Percentiles rank a stretch among this genome's conserved stretches.
phyloP scores from a whole-genome alignment of 2,329 filamentous ascomycete species.

The Fusarium incarnatum region DNA sequence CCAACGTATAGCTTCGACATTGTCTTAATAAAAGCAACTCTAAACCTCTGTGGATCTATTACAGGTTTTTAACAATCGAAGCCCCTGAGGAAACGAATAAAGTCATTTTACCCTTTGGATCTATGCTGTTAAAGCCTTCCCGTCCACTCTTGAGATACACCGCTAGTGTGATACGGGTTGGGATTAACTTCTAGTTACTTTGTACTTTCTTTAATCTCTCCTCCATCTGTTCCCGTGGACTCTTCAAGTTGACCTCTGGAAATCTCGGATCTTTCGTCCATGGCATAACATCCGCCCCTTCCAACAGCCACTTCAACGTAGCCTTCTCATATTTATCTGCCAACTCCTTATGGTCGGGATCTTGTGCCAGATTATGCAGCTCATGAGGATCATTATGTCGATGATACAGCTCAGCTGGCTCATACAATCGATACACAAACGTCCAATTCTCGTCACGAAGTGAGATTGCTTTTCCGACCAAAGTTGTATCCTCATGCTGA shows the following conservation, averaged over 20 bases:
- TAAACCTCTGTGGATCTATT: too few species aligned
- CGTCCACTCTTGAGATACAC: too few species aligned
- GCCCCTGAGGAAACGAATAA: too few species aligned
- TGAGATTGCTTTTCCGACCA: slow-evolving; percentile 58
- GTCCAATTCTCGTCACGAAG: slow-evolving; percentile 54
- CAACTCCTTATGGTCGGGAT: slow-evolving; percentile 40
- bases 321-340: slow-evolving; percentile 44
- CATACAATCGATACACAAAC: slow-evolving; percentile 59
- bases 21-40: too few species aligned
- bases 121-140: too few species aligned
- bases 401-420: slow-evolving; percentile 58
- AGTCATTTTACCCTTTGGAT: too few species aligned
- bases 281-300: slow-evolving; percentile 52
- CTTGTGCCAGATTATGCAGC: slow-evolving; percentile 54
- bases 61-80: too few species aligned
- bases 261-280: slow-evolving; percentile 52
- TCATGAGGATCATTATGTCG: slow-evolving; percentile 53
- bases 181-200: too few species aligned
- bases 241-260: slow-evolving; percentile 40
- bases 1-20: too few species aligned
- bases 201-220: slow-evolving; percentile 38
- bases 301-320: slow-evolving; percentile 54
- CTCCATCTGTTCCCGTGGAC: slow-evolving; percentile 32
- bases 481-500: slow-evolving; percentile 57
- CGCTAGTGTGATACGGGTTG: too few species aligned